phyloP scores from a whole-genome alignment of 78 protist species.

The Dictyostelium intermedium region DNA sequence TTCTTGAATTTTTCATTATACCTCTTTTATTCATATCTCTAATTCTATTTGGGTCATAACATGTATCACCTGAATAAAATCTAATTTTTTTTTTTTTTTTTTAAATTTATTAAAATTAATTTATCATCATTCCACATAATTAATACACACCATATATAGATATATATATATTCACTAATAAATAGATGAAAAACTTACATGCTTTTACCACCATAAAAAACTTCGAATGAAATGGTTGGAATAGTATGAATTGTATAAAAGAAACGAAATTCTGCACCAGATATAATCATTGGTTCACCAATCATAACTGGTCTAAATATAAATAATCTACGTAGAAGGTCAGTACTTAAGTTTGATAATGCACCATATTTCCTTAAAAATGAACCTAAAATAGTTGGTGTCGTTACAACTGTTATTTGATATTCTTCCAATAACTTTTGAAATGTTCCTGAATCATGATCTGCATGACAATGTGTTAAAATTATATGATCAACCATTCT shows the following conservation, averaged over 20 bases:
- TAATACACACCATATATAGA: no score
- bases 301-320: conserved; percentile 77
- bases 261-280: conserved; percentile 81
- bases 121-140: no score
- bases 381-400: conserved; percentile 78
- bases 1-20: conserved; percentile 52
- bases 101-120: no score
- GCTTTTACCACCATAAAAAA: conserved; percentile 70
- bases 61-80: conserved; percentile 74
- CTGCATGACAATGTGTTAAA: conserved; percentile 88
- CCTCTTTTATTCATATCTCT: conserved; percentile 41
- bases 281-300: conserved; percentile 75
- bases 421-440: conserved; percentile 82
- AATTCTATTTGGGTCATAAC: conserved; percentile 71
- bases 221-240: conserved; percentile 83
- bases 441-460: conserved; percentile 90
- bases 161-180: background rate
- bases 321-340: conserved; percentile 68
- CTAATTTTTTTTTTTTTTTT: background rate
- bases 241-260: conserved; percentile 86
- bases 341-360: conserved; percentile 29
- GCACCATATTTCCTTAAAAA: conserved; percentile 85
- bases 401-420: conserved; percentile 83
- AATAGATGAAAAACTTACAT: conserved; percentile 15
- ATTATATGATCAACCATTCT: conserved; percentile 72